These are phyloP conservation scores for Paramecium sonneborni DNA, from an alignment of 73 alveolate species.

Conservation along the genomic window DNA sequence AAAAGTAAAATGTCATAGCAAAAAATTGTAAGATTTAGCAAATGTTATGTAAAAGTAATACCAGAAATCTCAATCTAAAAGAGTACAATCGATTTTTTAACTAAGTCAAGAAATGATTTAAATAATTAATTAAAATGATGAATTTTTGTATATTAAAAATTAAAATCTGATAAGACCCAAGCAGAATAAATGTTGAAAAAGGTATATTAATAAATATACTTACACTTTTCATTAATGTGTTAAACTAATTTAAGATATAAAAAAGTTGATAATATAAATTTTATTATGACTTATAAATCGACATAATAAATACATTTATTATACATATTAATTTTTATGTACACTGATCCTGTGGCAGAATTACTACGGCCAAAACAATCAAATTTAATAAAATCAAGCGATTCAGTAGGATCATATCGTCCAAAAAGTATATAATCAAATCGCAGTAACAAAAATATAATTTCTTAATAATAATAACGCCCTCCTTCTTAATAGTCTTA, in stretches of 20 bases:
- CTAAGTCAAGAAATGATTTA: background rate
- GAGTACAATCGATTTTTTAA: background rate
- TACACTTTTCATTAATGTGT: background rate
- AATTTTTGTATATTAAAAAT: background rate
- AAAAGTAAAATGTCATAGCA: background rate
- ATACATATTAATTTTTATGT: background rate
- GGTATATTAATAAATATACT: background rate
- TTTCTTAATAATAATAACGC: background rate
- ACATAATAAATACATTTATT: background rate
- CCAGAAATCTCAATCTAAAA: background rate
- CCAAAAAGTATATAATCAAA: conserved; percentile 14
- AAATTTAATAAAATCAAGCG: background rate
- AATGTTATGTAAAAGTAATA: background rate
- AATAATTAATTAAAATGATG: background rate
- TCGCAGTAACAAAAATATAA: background rate
- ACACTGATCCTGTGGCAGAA: conserved; percentile 56
- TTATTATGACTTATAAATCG: background rate
- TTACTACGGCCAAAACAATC: background rate
- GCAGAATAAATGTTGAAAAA: background rate
- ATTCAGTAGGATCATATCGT: background rate
- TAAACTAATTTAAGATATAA: background rate
- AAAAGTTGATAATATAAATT: background rate
- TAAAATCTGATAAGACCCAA: too few species aligned
- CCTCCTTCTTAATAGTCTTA: conserved; percentile 38
- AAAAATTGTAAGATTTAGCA: background rate